Conservation (phyloP, 139 green algal genomes). For the Diplosphaera chodatii region DNA sequence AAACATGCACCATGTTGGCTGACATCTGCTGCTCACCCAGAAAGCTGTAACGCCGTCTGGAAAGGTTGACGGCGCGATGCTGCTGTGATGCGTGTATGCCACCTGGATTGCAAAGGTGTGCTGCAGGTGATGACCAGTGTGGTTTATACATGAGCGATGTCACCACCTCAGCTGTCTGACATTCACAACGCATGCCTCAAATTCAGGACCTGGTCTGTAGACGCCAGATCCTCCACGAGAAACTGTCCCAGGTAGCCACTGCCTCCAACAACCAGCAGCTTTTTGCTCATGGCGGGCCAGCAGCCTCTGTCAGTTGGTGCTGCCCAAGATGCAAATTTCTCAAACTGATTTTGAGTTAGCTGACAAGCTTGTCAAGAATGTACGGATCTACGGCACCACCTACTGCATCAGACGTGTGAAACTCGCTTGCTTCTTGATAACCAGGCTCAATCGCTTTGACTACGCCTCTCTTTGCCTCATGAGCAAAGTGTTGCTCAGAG, state of each 20-base stretch:
- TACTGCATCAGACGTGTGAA: no score
- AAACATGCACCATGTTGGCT: background rate
- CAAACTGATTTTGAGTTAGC: no score
- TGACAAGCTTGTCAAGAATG: no score
- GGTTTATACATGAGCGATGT: background rate
- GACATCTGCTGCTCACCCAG: constrained; percentile 4
- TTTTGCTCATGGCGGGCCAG: background rate
- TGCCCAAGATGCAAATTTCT: no score
- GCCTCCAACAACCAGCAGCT: constrained; percentile 30
- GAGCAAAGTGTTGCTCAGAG: no score
- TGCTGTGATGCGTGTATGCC: constrained; percentile 26
- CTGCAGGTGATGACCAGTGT: background rate
- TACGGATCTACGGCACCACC: no score
- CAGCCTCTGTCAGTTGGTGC: background rate
- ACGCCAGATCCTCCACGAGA: constrained; percentile 29
- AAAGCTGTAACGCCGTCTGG: constrained; percentile 4
- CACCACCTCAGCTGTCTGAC: no score
- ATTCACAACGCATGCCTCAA: no score
- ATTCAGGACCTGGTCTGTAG: constrained; percentile 10
- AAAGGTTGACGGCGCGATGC: constrained; percentile 3
- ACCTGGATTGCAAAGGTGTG: constrained; percentile 16
- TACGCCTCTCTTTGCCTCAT: no score
- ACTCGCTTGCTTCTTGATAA: no score
- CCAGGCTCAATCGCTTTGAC: no score
- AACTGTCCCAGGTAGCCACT: constrained; percentile 54